Base-by-base conservation (phyloP, 192 early-diverging fungal genomes). In the Gigaspora rosea region DNA sequence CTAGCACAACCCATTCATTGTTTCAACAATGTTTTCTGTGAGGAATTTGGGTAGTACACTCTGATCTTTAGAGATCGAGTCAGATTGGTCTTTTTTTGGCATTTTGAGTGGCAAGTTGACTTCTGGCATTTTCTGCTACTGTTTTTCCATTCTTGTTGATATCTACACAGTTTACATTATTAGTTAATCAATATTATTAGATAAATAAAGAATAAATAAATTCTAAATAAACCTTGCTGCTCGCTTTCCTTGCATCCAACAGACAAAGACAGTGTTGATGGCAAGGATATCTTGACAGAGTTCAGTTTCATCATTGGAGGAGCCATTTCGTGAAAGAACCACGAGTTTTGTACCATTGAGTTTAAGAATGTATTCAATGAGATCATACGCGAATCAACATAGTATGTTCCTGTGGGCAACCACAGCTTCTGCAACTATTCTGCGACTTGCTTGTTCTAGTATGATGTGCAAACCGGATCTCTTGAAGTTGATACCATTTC, bases 401-500 rank as follows among this genome's bases (percentile, higher is more conserved):
- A 65, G 63, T 65, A 33, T 41, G 36, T 65, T 13, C 35, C 35
- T 46, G 13, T 65, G 13, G 4, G 63, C 35, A 46, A 65, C 35
- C 63, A 65, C 20, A 61, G 27, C 20, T n/a, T n/a, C n/a, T n/a
- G n/a, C n/a, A n/a, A n/a, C n/a, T n/a, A n/a, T 65, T 65, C 35
- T 65, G 63, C 7, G 13, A 65, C 35, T 41, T 64, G 3, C 35
- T 64, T 64, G 46, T 74, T 74, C 73, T 41, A 74, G 47, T 74
- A 74, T n/a, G 59, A 33, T 51, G 20, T 41, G 46, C 22, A 74
- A 74, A 12, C 58, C 59, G 18, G 73, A 6, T 49, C 73, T 48
- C 58, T 74, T 74, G 58, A 74, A 63, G 61, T 63, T 74, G 73
- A 74, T 74, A 58, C 8, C 16, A 61, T 7, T 59, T 33, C 73